Evolutionary conservation across 2,329 filamentous ascomycete species (phyloP).

Genomic region (Ceratocystis diversiconidia): DNA sequence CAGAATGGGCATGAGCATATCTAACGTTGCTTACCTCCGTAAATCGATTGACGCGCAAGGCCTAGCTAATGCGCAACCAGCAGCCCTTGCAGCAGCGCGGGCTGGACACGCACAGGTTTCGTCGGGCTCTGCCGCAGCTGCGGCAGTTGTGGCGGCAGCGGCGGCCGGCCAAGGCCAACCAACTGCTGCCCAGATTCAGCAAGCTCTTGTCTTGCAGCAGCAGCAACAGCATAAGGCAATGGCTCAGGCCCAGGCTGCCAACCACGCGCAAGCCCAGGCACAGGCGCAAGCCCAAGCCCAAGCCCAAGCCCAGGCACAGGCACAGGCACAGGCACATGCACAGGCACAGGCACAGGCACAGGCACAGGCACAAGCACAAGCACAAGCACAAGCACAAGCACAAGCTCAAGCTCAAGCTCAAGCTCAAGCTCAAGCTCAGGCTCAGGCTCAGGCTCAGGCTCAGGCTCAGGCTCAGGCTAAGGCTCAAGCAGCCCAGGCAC

Average conservation of each 20-base stretch:
- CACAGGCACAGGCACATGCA: neutral
- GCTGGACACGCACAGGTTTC: constrained; percentile 19
- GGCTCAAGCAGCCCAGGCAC: constrained; percentile 3
- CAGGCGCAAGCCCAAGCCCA: constrained; percentile 21
- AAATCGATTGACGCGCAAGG: constrained; percentile 22
- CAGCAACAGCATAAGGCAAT: constrained; percentile 20
- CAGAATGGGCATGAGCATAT: constrained; percentile 25
- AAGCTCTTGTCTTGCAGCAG: constrained; percentile 18
- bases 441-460: constrained; percentile 22
- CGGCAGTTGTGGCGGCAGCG: constrained; percentile 20
- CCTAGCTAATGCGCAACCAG: constrained; percentile 19
- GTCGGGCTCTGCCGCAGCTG: constrained; percentile 19
- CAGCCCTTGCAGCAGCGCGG: constrained; percentile 17
- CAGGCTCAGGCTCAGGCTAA: constrained; percentile 20
- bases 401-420: constrained; percentile 21
- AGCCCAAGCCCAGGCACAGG: constrained; percentile 18
- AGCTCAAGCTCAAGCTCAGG: constrained; percentile 8
- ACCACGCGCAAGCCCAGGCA: constrained; percentile 15
- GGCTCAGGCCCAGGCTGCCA: constrained; percentile 21
- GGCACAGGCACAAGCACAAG: neutral
- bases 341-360: neutral
- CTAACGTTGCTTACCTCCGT: constrained; percentile 13
- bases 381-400: constrained; percentile 22
- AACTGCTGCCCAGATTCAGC: constrained; percentile 17
- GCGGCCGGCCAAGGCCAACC: constrained; percentile 14